Conservation (phyloP, 1,284 basidiomycete species). For the Tilletia setariae region DNA sequence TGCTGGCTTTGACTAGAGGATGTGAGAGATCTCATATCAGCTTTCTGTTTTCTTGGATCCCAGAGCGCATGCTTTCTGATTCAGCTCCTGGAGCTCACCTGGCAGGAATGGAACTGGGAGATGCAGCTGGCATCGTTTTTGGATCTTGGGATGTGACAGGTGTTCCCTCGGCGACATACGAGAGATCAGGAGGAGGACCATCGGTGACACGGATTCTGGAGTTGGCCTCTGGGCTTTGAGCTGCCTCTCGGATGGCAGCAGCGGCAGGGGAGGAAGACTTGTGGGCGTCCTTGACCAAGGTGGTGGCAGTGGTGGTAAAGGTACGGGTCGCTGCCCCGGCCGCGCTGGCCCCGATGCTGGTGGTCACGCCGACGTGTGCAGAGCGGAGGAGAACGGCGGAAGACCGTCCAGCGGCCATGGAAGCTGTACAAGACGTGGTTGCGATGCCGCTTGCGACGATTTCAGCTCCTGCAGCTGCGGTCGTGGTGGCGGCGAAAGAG, state of each 20-base stretch:
- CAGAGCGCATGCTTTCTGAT: too few relatives aligned
- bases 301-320: background rate
- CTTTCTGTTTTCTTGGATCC: too few relatives aligned
- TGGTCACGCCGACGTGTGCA: background rate
- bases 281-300: background rate
- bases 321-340: background rate
- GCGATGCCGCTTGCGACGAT: background rate
- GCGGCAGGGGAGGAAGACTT: background rate
- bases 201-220: slow-evolving; percentile 1
- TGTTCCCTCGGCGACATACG: slow-evolving; percentile 34
- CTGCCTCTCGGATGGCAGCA: slow-evolving; percentile 6
- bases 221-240: background rate
- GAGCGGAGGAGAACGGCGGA: background rate
- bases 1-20: slow-evolving; percentile 18
- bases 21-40: background rate
- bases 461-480: background rate
- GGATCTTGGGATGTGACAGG: slow-evolving; percentile 32
- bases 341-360: background rate
- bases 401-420: background rate
- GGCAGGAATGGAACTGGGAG: background rate
- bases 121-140: slow-evolving; percentile 26
- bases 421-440: background rate
- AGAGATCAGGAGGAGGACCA: slow-evolving; percentile 21
- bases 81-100: background rate
- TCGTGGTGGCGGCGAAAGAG: background rate